Conservation (phyloP, 78 protist genomes). For the Monocercomonoides exilis region DNA sequence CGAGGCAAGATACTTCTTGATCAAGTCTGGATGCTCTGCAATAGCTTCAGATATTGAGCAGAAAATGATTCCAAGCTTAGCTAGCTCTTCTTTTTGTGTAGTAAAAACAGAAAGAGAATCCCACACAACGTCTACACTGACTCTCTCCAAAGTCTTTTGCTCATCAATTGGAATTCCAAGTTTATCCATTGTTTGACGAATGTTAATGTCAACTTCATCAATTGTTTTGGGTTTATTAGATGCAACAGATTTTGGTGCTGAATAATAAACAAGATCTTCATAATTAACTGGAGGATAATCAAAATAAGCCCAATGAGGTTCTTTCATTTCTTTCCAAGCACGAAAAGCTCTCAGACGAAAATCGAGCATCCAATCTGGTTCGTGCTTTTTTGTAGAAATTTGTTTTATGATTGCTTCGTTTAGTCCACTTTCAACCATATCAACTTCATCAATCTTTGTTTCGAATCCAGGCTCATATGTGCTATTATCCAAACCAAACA, state of each 20-base stretch:
- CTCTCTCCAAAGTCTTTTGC: slow-evolving; percentile 22
- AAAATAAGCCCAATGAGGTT: slow-evolving; percentile 14
- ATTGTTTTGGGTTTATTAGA: not conserved
- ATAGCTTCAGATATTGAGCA: slow-evolving; percentile 26
- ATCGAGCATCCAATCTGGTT: slow-evolving; percentile 25
- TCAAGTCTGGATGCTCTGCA: slow-evolving; percentile 16
- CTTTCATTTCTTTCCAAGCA: slow-evolving; percentile 16
- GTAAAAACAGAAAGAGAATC: slow-evolving; percentile 25
- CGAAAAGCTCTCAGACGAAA: slow-evolving; percentile 15
- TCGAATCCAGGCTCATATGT: slow-evolving; percentile 11
- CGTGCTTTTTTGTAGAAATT: not conserved
- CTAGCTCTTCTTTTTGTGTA: not conserved
- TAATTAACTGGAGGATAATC: slow-evolving; percentile 14
- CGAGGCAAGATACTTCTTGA: slow-evolving; percentile 15
- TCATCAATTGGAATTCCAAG: slow-evolving; percentile 25
- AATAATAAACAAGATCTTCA: not conserved
- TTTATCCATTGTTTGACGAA: slow-evolving; percentile 2
- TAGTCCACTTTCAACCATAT: not conserved
- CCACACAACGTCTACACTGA: slow-evolving; percentile 23
- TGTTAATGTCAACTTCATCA: slow-evolving; percentile 18
- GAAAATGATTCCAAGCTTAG: slow-evolving; percentile 10
- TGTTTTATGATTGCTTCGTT: slow-evolving; percentile 3
- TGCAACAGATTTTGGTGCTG: slow-evolving; percentile 9
- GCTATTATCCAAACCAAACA: not conserved
- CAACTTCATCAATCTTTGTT: not conserved